phyloP scores from a whole-genome alignment of 2,329 filamentous ascomycete genomes.

The Aspergillus versicolor region DNA sequence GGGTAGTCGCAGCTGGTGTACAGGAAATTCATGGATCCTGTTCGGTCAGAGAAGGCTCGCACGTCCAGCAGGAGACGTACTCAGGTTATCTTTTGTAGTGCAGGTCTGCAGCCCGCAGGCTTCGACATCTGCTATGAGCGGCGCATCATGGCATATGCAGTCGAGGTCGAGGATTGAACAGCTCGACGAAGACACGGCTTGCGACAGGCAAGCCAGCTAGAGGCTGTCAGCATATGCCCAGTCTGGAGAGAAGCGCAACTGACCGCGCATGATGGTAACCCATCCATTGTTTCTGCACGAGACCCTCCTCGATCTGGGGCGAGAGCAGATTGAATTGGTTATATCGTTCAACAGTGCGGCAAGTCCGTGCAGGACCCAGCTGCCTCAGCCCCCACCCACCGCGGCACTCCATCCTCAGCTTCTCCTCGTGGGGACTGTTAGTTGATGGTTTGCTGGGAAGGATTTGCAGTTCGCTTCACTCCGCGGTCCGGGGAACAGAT shows the following conservation, averaged over 20 bases:
- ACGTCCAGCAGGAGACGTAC: not conserved
- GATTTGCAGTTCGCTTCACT: too few species aligned
- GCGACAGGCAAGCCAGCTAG: not conserved
- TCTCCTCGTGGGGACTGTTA: too few species aligned
- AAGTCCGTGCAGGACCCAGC: too few species aligned
- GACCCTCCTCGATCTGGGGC: too few species aligned
- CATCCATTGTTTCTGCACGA: not conserved
- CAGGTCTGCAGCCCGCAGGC: not conserved
- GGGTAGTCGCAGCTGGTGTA: slow-evolving; percentile 5
- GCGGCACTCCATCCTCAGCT: too few species aligned
- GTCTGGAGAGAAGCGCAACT: not conserved
- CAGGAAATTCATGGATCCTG: not conserved
- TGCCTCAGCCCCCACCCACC: too few species aligned
- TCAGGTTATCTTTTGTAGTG: not conserved
- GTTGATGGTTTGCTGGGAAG: too few species aligned
- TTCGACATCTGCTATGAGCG: not conserved
- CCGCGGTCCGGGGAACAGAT: too few species aligned
- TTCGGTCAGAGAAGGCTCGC: not conserved
- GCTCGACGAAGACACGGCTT: not conserved
- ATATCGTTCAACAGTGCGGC: too few species aligned
- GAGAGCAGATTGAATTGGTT: too few species aligned
- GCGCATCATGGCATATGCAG: slow-evolving; percentile 1
- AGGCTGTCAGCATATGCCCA: not conserved
- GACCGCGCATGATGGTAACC: slow-evolving; percentile 2
- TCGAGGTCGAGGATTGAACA: not conserved